Base-by-base conservation (phyloP, 805 yeast species). In the Barnettozyma wickerhamii region DNA sequence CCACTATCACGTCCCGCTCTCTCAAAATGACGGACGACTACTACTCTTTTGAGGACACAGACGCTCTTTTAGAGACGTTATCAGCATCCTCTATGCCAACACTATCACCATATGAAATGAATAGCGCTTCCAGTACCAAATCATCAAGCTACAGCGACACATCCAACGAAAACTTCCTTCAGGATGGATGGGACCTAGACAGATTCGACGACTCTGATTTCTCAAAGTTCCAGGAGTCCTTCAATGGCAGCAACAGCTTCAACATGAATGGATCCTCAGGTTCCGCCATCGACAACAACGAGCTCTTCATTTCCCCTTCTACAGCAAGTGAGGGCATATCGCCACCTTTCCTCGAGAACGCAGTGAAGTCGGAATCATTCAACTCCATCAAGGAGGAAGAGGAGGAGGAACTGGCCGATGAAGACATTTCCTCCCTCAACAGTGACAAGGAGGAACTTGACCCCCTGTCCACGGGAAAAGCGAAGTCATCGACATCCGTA, bases 41-140 rank as follows among this genome's bases (percentile, higher is more conserved):
- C 23, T 56, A 50, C 43, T 48, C 60, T 20, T 56, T 55, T 38
- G 57, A 51, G 24, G 59, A 50, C 24, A 53, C 60, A 10, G 59
- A 55, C 23, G 58, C 60, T n/a, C 44, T 56, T 4, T 32, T 56
- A 19, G 59, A 55, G 10, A 50, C 59, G 0, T 40, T 56, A 10
- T 51, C 57, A 6, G 38, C 45, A 15, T 48, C 59, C 1, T 49
- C 58, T 2, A 41, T 38, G 3, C 55, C 50, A 5, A 47, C 56
- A 3, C 15, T 55, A 3, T 54, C 60, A 1, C 58, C 58, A 2
- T 45, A 50, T 4, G 57, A 54, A 6, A 19, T 48, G 19, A 49
- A 44, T 3, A 41, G 40, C 40, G 37, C 45, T 20, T 40, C 50
- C 14, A 49, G 51, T 19, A 41, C 51, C 10, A 52, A 51, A 30